Conservation (phyloP, 2,329 filamentous ascomycete genomes). For the Fusarium longipes region DNA sequence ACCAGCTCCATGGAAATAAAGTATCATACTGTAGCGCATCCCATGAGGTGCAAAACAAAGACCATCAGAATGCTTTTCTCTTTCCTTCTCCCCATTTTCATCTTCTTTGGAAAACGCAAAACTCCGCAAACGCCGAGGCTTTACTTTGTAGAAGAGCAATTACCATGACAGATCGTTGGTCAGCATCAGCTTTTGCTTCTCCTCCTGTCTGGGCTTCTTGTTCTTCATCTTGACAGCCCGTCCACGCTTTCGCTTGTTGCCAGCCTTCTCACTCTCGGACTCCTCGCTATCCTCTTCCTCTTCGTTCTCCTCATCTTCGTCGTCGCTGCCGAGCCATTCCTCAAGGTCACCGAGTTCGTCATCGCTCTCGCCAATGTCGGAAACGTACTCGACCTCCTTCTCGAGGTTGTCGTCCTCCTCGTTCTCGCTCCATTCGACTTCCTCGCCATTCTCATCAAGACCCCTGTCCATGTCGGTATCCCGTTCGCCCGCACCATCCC, state of each 20-base stretch:
- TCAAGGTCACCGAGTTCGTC: slow-evolving; percentile 84
- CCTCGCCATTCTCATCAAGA: slow-evolving; percentile 80
- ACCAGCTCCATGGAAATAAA: slow-evolving; percentile 2
- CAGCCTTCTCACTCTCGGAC: slow-evolving; percentile 65
- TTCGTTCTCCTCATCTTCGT: slow-evolving; percentile 67
- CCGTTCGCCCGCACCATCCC: slow-evolving; percentile 81
- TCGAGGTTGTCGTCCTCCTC: slow-evolving; percentile 79
- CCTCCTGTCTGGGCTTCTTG: slow-evolving; percentile 64
- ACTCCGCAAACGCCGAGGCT: slow-evolving; percentile 45
- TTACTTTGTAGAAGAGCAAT: slow-evolving; percentile 18
- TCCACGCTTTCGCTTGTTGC: slow-evolving; percentile 66
- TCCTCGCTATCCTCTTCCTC: slow-evolving; percentile 70
- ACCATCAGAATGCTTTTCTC: background rate
- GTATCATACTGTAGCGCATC: slow-evolving; percentile 4
- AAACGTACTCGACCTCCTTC: slow-evolving; percentile 90
- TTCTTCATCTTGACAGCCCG: slow-evolving; percentile 59
- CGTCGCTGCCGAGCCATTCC: slow-evolving; percentile 88
- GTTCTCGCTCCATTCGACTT: slow-evolving; percentile 73
- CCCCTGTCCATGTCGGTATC: slow-evolving; percentile 93
- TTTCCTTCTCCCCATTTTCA: slow-evolving; percentile 11
- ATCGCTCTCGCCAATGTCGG: slow-evolving; percentile 86
- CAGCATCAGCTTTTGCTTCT: slow-evolving; percentile 67
- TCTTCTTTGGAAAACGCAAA: slow-evolving; percentile 20
- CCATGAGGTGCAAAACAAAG: background rate
- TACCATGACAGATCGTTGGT: slow-evolving; percentile 59